Evolutionary conservation across 2,329 filamentous ascomycete genomes (phyloP), one percentile per base, ranked within the genome.

Genomic region (Aspergillus uvarum): DNA sequence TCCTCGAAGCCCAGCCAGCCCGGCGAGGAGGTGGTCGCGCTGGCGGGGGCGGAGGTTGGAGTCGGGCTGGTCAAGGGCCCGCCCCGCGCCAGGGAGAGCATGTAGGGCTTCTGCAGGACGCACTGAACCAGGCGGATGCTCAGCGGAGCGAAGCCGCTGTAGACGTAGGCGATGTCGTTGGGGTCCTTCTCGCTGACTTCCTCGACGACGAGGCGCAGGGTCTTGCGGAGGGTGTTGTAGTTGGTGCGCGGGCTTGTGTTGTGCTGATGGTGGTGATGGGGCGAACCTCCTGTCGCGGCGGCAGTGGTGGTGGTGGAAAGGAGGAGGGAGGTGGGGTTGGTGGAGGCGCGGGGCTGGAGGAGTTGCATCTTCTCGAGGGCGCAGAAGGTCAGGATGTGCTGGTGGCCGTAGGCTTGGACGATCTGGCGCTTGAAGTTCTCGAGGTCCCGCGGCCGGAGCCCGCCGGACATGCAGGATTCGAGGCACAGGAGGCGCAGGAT

Each of bases 1-100:
- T 98, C 94, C 67, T 99, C 95, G 70, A 98, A 99, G 0, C 93
- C 92, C 62, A 92, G 87, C 90, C 93, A 96, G 11, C 93, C 93
- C 68, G 93, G 89, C 0, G 88, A 86, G 3, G 87, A 84, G 3
- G 85, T 16, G 14, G 11, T 35, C 32, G 32, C 83, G 35, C 77
- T 81, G 2, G 81, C 84, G 53, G 78, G 82, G 47, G 80, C 77
- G 22, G 71, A 74, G 21, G 81, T 32, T 0, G 59, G 76, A 19
- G 77, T 78, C 53, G 61, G 76, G 21, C 77, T 78, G 53, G 76
- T 76, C 53, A 80, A 83, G 60, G 81, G 82, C 16, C 83, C 84
- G 31, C 89, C 89, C 67, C 86, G 87, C 55, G 86, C 87, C 11
- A 93, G 83, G 4, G 85, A 87, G 59, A 88, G 80, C 31, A 99